Base-by-base conservation (phyloP, 1,284 basidiomycete species). In the Cryptococcus wingfieldii region DNA sequence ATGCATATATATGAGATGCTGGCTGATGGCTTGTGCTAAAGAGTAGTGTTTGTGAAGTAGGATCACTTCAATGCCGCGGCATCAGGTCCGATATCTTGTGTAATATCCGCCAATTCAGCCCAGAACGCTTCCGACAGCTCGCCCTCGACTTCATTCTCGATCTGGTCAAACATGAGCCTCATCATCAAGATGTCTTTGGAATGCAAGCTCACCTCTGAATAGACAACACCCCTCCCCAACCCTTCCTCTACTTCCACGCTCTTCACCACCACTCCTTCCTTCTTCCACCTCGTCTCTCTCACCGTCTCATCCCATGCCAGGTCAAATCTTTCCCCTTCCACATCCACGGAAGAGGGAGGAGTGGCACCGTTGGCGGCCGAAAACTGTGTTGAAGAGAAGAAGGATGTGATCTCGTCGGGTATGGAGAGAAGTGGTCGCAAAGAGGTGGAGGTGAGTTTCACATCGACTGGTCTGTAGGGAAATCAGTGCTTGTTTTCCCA, bases 1-100 rank as follows among this genome's bases (percentile, higher is more conserved):
- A 48, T 54, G 42, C 34, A 54, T 39, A 46, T 39, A 34, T 3
- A 23, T 23, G 2, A 23, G 23, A 23, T 23, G 23, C 23, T 23
- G 23, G 23, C 23, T 23, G 23, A 23, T 34, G 31, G 6, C 31
- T 34, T 10, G 23, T 5, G 31, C 10, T 10, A 34, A 34, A 10
- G 31, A 34, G 31, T 34, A 10, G 31, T 34, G 31, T 34, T 34
- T 34, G 31, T 8, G 31, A 10, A 10, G 10, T 34, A 10, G 19
- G 41, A 37, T 19, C 45, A 48, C 13, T 50, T 49, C 50, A 61
- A 47, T 12, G 53, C 56, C n/a, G 50, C 53, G 2, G 60, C 54
- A 42, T 58, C 54, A 14, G 60, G 60, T 43, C 53, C 56, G 2
- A 61, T 46, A 44, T 61, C 55, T 31, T 54, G 51, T 10, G 57